Evolutionary conservation across 2,329 filamentous ascomycete genomes (phyloP), one percentile per base, ranked within the genome.

Genomic region (Chaetoscypha palmicola): DNA sequence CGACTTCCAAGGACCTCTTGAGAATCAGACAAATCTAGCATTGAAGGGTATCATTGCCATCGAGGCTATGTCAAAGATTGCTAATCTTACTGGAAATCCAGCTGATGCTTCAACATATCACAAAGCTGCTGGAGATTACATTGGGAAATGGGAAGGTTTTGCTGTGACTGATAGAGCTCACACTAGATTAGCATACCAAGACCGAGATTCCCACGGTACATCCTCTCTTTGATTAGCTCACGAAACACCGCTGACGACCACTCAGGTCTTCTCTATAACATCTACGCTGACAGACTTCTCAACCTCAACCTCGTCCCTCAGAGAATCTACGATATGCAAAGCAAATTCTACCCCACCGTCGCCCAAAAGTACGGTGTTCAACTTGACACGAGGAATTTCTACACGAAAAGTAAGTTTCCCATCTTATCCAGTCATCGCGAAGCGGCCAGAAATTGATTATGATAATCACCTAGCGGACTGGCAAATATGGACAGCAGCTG

Each of bases 21-120:
- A 80, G 3, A 80, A 90, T 16, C 86, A 91, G 61, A 90, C 85
- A 2, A 91, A 92, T 59, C 70, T 92, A 16, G 86, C 86, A 0
- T 70, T 92, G 49, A 92, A 92, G 64, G 86, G 86, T 36, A 90
- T 92, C 55, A 79, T 92, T 46, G 86, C 83, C 10, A 84, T 92
- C 62, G 79, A 83, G 57, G 86, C 86, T 41, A 90, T 92, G 82
- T 77, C 80, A 42, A 73, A 83, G 52, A 73, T 92, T 26, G 74
- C 86, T 2, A 67, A 72, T 21, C 64, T 82, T 2, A 74, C 79
- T 7, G 80, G 77, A 31, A 71, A 83, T 37, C 57, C 66, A 0
- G 68, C 67, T 4, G 77, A 87, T 48, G 72, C 69, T 35, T 66
- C 73, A 38, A 70, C 77, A 47, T 90, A 78, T 61, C 69, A 71